These are phyloP conservation scores for Theileria annulata DNA, from an alignment of 169 alveolate genomes.

Conservation along the genomic window DNA sequence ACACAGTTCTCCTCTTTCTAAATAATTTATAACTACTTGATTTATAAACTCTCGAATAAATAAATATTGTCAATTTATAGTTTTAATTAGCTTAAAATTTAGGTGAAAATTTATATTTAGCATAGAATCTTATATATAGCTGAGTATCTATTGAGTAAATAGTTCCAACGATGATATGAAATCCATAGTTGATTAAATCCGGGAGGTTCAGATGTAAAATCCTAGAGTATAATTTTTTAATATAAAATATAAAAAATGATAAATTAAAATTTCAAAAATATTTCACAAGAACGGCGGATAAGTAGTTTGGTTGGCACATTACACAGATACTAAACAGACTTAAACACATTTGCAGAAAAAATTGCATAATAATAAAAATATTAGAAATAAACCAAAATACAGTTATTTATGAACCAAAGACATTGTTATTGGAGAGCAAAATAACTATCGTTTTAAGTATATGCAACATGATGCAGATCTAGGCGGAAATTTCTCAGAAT, in stretches of 20 bases:
- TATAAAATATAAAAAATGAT: too few species aligned
- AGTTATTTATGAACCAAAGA: neutral
- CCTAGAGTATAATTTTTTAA: neutral
- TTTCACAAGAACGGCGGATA: neutral
- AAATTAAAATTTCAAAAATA: too few species aligned
- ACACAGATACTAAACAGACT: neutral
- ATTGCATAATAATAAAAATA: neutral
- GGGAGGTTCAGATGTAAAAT: neutral
- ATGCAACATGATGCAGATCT: constrained; percentile 25
- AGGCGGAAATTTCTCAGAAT: neutral
- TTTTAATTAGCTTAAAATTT: neutral
- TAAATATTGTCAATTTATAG: neutral
- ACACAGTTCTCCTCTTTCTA: neutral
- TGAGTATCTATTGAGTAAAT: neutral
- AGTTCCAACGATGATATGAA: neutral
- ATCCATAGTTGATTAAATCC: neutral
- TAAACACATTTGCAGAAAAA: neutral
- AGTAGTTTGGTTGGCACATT: neutral
- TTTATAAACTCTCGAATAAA: too few species aligned
- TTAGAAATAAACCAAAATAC: too few species aligned
- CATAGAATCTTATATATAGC: neutral
- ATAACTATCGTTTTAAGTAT: neutral
- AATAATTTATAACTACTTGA: neutral
- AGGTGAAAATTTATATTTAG: neutral
- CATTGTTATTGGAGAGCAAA: neutral